Conservation (phyloP, 495 filamentous ascomycete genomes). For the Sporormia fimetaria region DNA sequence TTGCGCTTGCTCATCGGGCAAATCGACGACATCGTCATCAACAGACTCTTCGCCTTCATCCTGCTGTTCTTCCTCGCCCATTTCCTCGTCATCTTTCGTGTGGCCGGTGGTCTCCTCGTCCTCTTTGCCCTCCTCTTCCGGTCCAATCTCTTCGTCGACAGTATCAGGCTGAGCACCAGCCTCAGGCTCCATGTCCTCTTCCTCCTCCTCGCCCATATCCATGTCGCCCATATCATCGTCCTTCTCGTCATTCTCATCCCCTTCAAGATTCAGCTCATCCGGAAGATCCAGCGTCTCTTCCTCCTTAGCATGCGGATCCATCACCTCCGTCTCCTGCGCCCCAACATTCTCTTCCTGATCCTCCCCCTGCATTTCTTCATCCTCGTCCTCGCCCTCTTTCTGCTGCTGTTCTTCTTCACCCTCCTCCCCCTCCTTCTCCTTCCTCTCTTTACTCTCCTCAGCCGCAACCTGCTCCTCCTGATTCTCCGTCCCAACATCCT, state of each 20-base stretch:
- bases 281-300: constrained; percentile 53
- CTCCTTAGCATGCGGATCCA: constrained; percentile 64
- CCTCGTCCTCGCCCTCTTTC: constrained; percentile 41
- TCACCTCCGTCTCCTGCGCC: constrained; percentile 49
- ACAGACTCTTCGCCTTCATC: constrained; percentile 29
- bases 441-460: constrained; percentile 34
- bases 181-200: constrained; percentile 30
- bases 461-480: constrained; percentile 28
- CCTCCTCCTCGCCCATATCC: constrained; percentile 52
- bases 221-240: constrained; percentile 32
- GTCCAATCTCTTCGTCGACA: constrained; percentile 39
- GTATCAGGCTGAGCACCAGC: constrained; percentile 14
- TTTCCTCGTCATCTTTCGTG: constrained; percentile 35
- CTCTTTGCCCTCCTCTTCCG: constrained; percentile 43
- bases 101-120: constrained; percentile 34
- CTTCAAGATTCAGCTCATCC: constrained; percentile 60
- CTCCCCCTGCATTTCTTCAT: constrained; percentile 51
- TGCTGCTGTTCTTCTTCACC: constrained; percentile 41
- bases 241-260: constrained; percentile 31
- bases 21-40: constrained; percentile 27
- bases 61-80: constrained; percentile 31
- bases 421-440: constrained; percentile 40
- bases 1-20: constrained; percentile 13
- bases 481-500: constrained; percentile 47
- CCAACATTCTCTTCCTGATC: constrained; percentile 52